Conservation (phyloP, 306 rosid species). For the Sesbania bispinosa region DNA sequence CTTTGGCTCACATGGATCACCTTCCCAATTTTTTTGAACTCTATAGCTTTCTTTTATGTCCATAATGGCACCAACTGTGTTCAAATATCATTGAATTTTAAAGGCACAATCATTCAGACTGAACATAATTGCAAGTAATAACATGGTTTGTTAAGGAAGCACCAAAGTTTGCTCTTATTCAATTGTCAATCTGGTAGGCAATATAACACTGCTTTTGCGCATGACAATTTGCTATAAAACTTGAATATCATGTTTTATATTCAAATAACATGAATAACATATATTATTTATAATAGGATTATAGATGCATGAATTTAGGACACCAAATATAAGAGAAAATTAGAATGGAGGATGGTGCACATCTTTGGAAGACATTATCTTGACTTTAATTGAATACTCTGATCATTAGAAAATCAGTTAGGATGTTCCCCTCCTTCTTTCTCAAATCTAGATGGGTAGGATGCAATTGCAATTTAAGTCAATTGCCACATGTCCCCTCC, state of each 20-base stretch:
- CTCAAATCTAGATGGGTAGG: neutral
- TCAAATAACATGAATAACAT: neutral
- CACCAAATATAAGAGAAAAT: neutral
- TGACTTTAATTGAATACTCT: neutral
- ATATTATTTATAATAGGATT: neutral
- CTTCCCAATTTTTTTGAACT: slow-evolving; percentile 48
- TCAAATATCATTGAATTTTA: slow-evolving; percentile 2
- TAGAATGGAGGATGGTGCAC: neutral
- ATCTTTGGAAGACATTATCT: neutral
- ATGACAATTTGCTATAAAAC: neutral
- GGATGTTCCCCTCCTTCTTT: neutral
- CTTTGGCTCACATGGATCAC: slow-evolving; percentile 70
- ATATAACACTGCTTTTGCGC: too few species aligned
- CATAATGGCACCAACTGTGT: slow-evolving; percentile 48
- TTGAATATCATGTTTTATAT: neutral
- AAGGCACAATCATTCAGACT: slow-evolving; percentile 15
- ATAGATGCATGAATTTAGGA: neutral
- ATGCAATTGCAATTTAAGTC: neutral
- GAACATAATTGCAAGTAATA: too few species aligned
- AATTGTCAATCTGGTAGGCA: neutral
- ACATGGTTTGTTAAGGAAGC: too few species aligned
- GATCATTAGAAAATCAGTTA: neutral
- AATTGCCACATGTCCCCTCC: neutral
- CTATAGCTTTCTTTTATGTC: slow-evolving; percentile 37
- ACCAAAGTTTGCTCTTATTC: neutral